Evolutionary conservation across 106 monocot genomes (phyloP).

Genomic region (Amphibolis antarctica): DNA sequence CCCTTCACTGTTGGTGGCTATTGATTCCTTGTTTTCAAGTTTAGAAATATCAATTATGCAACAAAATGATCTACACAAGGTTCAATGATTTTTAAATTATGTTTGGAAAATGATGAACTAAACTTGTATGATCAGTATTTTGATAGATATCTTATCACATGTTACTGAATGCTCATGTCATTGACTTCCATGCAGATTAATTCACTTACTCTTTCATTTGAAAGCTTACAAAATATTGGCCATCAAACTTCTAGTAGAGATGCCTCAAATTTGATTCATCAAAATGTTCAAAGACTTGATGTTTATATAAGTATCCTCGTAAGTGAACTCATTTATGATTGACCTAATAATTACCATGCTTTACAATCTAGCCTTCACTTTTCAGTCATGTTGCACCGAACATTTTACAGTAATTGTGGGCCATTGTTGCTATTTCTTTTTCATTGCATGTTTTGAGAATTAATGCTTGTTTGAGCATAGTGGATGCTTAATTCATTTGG

Average conservation of each 20-base stretch:
- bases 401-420: no score
- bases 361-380: no score
- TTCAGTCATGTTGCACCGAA: no score
- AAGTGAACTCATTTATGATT: constrained; percentile 12
- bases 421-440: no score
- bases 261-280: constrained; percentile 54
- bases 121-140: no score
- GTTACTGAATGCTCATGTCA: neutral
- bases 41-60: constrained; percentile 56
- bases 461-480: no score
- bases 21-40: constrained; percentile 46
- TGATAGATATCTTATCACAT: neutral
- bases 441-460: no score
- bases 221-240: constrained; percentile 40
- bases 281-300: constrained; percentile 72
- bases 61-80: constrained; percentile 53
- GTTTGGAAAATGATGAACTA: neutral
- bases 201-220: constrained; percentile 51
- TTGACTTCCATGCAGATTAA: neutral
- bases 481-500: no score
- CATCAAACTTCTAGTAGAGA: constrained; percentile 33
- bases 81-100: neutral
- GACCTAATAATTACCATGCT: no score
- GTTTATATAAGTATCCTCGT: constrained; percentile 59
- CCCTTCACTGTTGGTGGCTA: constrained; percentile 29